Percentiles rank a stretch among this genome's conserved stretches.
These are phyloP conservation scores for Austroboletus niveus DNA, from an alignment of 1,284 basidiomycete genomes.

Conservation along the genomic window DNA sequence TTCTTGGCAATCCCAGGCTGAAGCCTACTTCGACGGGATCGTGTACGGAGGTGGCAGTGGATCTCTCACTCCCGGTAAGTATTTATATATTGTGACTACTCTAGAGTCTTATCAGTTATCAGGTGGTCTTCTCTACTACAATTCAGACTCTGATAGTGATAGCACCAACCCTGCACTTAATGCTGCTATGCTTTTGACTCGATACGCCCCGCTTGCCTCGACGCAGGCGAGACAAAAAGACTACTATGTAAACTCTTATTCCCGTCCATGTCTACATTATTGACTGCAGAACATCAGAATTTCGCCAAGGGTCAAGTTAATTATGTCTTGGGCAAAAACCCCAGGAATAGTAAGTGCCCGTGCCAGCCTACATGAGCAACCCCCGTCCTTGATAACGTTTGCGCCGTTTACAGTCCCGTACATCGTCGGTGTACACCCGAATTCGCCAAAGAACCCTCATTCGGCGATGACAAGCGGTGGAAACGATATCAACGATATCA, in stretches of 20 bases:
- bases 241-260: constrained; percentile 53
- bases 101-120: constrained; percentile 2
- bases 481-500: constrained; percentile 62
- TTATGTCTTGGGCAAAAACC: constrained; percentile 84
- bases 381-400: constrained; percentile 1
- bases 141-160: constrained; percentile 75
- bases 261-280: not conserved
- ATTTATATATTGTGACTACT: constrained; percentile 3
- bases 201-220: constrained; percentile 75
- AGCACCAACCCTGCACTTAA: constrained; percentile 87
- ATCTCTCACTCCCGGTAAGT: constrained; percentile 51
- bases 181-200: constrained; percentile 75
- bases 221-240: constrained; percentile 52
- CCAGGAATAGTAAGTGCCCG: constrained; percentile 60
- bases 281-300: constrained; percentile 37
- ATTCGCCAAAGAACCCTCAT: constrained; percentile 87
- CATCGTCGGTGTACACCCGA: constrained; percentile 83
- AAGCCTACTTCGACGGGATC: constrained; percentile 76
- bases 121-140: constrained; percentile 80
- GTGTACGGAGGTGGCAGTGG: constrained; percentile 56
- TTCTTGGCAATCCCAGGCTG: constrained; percentile 69
- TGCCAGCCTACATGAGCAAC: not conserved
- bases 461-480: constrained; percentile 86
- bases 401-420: constrained; percentile 57
- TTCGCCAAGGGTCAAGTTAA: constrained; percentile 77